phyloP scores from a whole-genome alignment of 345 rosid genomes.

The Populus deltoides region DNA sequence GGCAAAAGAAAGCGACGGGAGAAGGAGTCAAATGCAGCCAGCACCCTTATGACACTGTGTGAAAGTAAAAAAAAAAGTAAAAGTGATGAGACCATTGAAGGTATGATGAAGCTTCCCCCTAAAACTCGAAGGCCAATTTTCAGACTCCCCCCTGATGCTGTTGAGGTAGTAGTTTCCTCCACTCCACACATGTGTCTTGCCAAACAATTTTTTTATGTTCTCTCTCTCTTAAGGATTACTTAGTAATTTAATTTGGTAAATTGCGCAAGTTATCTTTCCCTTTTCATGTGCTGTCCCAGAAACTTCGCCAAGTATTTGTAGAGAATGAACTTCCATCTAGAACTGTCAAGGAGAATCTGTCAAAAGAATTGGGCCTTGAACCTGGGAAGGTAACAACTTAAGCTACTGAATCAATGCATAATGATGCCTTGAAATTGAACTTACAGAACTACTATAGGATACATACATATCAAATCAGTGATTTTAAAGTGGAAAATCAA shows the following conservation, averaged over 20 bases:
- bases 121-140: constrained; percentile 53
- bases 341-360: constrained; percentile 64
- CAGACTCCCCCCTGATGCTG: constrained; percentile 70
- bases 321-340: constrained; percentile 94
- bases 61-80: constrained; percentile 49
- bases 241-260: background rate
- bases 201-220: background rate
- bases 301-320: constrained; percentile 82
- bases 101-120: constrained; percentile 27
- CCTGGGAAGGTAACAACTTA: constrained; percentile 65
- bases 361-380: constrained; percentile 76
- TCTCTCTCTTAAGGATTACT: background rate
- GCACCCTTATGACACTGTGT: constrained; percentile 60
- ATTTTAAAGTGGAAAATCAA: background rate
- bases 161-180: constrained; percentile 58
- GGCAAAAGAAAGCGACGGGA: constrained; percentile 61
- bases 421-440: background rate
- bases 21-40: constrained; percentile 79
- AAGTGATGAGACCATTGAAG: constrained; percentile 35
- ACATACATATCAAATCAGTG: background rate
- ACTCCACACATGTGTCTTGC: constrained; percentile 5
- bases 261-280: constrained; percentile 10
- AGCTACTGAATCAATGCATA: background rate
- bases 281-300: constrained; percentile 50
- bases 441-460: background rate